These are phyloP conservation scores for Gamarada debralockiae DNA, from an alignment of 495 filamentous ascomycete genomes.

Conservation along the genomic window DNA sequence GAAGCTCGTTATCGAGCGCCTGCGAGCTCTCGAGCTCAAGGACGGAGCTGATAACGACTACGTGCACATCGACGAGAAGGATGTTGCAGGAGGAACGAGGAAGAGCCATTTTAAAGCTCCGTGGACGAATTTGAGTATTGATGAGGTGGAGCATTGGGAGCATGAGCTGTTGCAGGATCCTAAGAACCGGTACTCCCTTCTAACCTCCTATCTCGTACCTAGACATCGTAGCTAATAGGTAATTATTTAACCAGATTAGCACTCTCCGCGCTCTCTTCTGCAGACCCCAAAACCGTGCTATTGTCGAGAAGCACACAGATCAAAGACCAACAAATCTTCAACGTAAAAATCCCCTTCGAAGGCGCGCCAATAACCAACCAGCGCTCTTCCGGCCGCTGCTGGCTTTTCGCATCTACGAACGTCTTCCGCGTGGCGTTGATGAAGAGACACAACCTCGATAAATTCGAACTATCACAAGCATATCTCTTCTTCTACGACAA, in stretches of 20 bases:
- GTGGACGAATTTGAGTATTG: constrained; percentile 38
- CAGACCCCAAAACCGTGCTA: constrained; percentile 50
- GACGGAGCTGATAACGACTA: constrained; percentile 34
- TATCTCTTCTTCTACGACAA: constrained; percentile 97
- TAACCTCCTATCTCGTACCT: background rate
- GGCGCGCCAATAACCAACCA: constrained; percentile 85
- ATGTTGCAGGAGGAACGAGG: constrained; percentile 1
- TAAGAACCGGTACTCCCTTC: constrained; percentile 48
- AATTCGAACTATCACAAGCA: constrained; percentile 79
- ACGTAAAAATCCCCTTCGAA: constrained; percentile 76
- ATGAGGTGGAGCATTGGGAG: constrained; percentile 50
- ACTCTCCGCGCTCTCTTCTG: constrained; percentile 58
- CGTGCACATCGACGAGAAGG: constrained; percentile 38
- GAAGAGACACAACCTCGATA: constrained; percentile 68
- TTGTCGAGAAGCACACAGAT: constrained; percentile 51
- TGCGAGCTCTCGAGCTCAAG: constrained; percentile 35
- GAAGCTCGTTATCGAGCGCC: constrained; percentile 39
- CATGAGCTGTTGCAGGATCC: constrained; percentile 57
- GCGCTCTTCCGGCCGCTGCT: constrained; percentile 73
- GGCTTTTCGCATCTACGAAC: constrained; percentile 86
- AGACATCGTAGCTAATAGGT: too few relatives aligned
- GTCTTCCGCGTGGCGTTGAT: constrained; percentile 82
- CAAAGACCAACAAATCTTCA: constrained; percentile 73
- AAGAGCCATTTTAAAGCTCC: constrained; percentile 17
- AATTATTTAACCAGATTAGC: constrained; percentile 45